Base-by-base conservation (phyloP, 257 asterid species). In the Capsicum chinense region DNA sequence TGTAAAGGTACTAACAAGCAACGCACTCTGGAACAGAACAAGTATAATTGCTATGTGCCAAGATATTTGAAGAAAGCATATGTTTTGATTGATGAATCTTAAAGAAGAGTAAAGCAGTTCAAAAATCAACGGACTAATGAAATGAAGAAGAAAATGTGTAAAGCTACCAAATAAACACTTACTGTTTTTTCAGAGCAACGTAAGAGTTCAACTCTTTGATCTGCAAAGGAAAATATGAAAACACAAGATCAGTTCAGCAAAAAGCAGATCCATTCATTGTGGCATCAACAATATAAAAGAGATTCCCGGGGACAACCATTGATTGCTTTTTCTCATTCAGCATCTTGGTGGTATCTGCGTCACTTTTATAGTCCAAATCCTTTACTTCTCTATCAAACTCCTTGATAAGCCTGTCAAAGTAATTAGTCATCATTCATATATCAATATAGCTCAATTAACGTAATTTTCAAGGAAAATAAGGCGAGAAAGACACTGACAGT, bases 121-220 rank as follows among this genome's bases (percentile, higher is more conserved):
- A 78, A 54, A 26, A 54, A 4, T 37, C 64, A 15, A 17, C 44
- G 2, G 15, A 54, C 82, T 15, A 78, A 52, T 54, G 8, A 78
- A 78, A 26, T 33, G 50, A 78, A 7, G 81, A 26, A 76, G 63
- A 14, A 54, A 76, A 26, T 26, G 33, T 3, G 64, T 54, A 78
- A 54, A 54, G 64, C 10, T 78, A 54, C 44, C 26, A 50, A 54
- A 3, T 33, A 85, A 81, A 81, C 60, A 89, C 97, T 92, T 90
- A 94, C 99, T 92, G 94, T 85, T 97, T 97, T 87, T 93, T 97
- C 90, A 95, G 92, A 85, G 99, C 98, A 67, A 97, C 99, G 86
- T 93, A 97, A 6, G 99, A 97, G 84, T 97, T 97, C 90, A 97
- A 88, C 86, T 95, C 98, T 93, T 97, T 97, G 86, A 97, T 92